Base-by-base conservation (phyloP, 345 rosid species). In the Boechera retrofracta region DNA sequence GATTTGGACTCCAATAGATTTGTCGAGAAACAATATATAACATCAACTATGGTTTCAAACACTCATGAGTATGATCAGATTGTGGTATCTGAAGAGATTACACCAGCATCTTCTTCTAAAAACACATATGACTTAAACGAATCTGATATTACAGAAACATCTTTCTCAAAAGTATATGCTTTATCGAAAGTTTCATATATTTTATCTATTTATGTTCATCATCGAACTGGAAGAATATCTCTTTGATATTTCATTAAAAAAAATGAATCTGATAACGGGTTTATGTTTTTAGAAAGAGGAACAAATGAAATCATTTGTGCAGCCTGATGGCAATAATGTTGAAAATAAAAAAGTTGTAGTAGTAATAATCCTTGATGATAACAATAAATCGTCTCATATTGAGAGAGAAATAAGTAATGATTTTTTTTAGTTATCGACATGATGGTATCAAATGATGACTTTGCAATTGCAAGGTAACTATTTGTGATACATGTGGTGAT, bases 401-500 rank as follows among this genome's bases (percentile, higher is more conserved):
- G 36, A 41, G 16, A 18, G 4, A 29, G 29, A 67, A 59, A 42
- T 67, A 67, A 7, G 15, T 54, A 47, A 36, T 64, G 4, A 55
- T 64, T 45, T 65, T 31, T 0, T 7, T 55, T 48, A 39, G 0
- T 73, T 61, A 61, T 18, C 16, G 0, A 49, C 13, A 35, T 24
- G 47, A 53, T 54, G 16, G 10, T 39, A 28, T 5, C 4, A 12
- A 41, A 42, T 74, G 33, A 48, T 75, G 6, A 11, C n/a, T 66
- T 47, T 28, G 10, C 86, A 90, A 16, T 16, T 16, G 16, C 16
- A 16, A 16, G 96, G 84, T 88, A 42, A 80, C 66, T 77, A 73
- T 87, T 53, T 90, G 96, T 71, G 91, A 88, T 82, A 83, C 78
- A 31, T 88, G 91, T 45, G 96, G 96, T 60, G 88, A 88, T 82